Evolutionary conservation across 2,329 filamentous ascomycete species (phyloP).

Genomic region (Phaeomoniella chlamydospora): DNA sequence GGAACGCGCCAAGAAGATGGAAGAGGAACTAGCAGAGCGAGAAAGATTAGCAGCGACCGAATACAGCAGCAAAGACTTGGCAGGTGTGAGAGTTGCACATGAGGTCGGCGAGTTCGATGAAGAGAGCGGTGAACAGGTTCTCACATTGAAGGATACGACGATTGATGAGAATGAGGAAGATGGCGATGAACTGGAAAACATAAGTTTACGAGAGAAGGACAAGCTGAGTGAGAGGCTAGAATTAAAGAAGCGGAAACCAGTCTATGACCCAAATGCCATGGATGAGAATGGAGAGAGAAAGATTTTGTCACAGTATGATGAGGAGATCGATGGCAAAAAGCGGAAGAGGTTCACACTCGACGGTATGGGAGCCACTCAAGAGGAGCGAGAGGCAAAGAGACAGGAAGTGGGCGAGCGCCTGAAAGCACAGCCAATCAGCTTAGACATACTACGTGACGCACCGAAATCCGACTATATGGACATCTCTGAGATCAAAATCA

Average conservation of each 20-base stretch:
- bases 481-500: conserved; percentile 73
- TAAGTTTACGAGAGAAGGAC: conserved; percentile 25
- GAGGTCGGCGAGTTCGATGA: conserved; percentile 70
- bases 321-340: conserved; percentile 86
- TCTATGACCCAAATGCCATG: conserved; percentile 72
- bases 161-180: conserved; percentile 74
- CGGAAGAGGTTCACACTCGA: conserved; percentile 77
- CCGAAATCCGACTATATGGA: conserved; percentile 80
- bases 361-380: conserved; percentile 54
- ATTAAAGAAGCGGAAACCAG: conserved; percentile 76
- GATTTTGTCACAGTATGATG: conserved; percentile 84
- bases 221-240: conserved; percentile 52
- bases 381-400: conserved; percentile 43
- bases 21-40: conserved; percentile 65
- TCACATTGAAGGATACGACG: conserved; percentile 87
- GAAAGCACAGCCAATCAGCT: conserved; percentile 56
- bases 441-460: conserved; percentile 56
- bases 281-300: conserved; percentile 50
- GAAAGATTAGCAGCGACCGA: conserved; percentile 54
- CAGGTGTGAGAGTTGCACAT: conserved; percentile 84
- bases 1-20: conserved; percentile 52
- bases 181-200: conserved; percentile 62
- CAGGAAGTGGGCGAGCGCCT: conserved; percentile 40
- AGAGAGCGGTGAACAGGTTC: conserved; percentile 63
- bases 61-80: conserved; percentile 74